Evolutionary conservation across 352 stramenopile species (phyloP).

Genomic region (Pythium phragmiticola): DNA sequence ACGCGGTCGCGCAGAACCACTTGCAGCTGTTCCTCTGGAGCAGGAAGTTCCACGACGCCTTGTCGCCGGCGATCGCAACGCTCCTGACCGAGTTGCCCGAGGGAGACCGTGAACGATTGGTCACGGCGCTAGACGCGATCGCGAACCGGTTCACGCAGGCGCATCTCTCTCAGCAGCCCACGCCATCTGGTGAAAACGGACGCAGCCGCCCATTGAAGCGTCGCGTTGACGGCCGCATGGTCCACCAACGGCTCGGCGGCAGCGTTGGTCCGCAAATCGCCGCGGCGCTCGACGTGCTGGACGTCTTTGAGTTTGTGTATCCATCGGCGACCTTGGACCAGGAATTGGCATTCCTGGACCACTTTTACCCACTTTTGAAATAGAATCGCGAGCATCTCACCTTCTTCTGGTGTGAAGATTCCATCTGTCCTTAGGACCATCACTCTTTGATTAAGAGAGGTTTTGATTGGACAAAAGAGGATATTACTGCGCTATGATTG

Average conservation of each 20-base stretch:
- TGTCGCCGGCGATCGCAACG: conserved; percentile 50
- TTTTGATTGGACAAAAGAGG: background rate
- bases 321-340: conserved; percentile 20
- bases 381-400: conserved; percentile 9
- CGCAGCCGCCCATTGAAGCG: conserved; percentile 25
- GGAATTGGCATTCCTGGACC: conserved; percentile 24
- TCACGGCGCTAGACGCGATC: conserved; percentile 38
- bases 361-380: conserved; percentile 24
- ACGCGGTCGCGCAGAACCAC: conserved; percentile 27
- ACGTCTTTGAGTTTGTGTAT: conserved; percentile 56
- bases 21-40: conserved; percentile 72
- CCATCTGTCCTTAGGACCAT: background rate
- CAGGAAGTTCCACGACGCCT: conserved; percentile 55
- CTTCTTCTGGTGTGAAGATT: conserved; percentile 6
- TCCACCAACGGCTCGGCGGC: conserved; percentile 40
- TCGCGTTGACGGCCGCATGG: conserved; percentile 49
- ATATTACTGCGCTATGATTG: background rate
- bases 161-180: background rate
- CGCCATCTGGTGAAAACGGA: background rate
- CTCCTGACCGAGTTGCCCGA: conserved; percentile 32
- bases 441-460: conserved; percentile 3
- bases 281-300: conserved; percentile 48
- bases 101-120: conserved; percentile 25
- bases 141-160: conserved; percentile 33
- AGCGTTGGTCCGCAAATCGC: conserved; percentile 39